Base-by-base conservation (phyloP, 2,329 filamentous ascomycete species). In the Chrysoporthe deuterocubensis region DNA sequence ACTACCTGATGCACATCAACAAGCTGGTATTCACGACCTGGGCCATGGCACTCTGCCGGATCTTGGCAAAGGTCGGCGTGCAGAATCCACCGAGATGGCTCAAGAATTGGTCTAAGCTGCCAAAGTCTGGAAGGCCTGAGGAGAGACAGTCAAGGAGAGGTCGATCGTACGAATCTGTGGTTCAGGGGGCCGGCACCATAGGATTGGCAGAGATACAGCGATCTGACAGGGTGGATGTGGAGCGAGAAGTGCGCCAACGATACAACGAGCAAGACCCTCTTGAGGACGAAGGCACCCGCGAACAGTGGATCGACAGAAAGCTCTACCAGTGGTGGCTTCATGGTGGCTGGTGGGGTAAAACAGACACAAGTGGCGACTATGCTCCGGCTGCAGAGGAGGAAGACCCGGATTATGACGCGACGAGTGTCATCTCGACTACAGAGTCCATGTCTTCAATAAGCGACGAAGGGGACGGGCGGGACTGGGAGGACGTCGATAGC, bases 311-410 rank as follows among this genome's bases (percentile, higher is more conserved):
- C 2, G 91, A 95, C 71, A 84, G 85, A 2, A 90, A 89, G 68
- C 81, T 97, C 1, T 98, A 97, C 76, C 83, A 84, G 42, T 96
- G 94, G 87, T 98, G 93, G 92, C 89, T 91, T 64, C 83, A 85
- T 65, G 93, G 93, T 26, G 93, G 92, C 8, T 92, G 92, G 81
- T 97, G 93, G 89, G 94, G 95, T 1, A 89, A 90, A 18, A 84
- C 90, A 43, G 95, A 98, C 76, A 84, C 84, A 5, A 97, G 92
- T 74, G 92, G 92, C 40, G 91, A 95, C 70, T 98, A 94, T 76
- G 78, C 83, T 43, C 90, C 90, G 0, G 75, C 78, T 8, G 77
- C 82, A 75, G 93, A 96, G 5, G 56, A 59, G 34, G 71, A 74
- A 44, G 75, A 75, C 46, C 68, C 68, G 1, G 72, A 75, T 54